Evolutionary conservation across 306 rosid genomes (phyloP), one percentile per base, ranked within the genome.

Genomic region (Pachyrhizus erosus): DNA sequence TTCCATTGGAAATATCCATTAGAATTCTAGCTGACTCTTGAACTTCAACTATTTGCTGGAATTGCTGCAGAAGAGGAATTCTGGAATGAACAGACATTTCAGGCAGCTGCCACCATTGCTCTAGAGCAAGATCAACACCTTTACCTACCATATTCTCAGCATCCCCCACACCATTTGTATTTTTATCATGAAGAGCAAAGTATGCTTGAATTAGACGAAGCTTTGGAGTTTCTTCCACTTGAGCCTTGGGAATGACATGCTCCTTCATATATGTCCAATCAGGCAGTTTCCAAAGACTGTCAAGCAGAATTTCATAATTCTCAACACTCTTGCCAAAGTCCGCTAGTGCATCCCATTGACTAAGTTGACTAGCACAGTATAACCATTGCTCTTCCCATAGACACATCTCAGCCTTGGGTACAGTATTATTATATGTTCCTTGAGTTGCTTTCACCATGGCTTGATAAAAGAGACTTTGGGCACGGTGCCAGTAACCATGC

Each of bases 381-480:
- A 93, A 86, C 99, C 99, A 96, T 74, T 96, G 99, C 86, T 93
- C 99, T 89, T 96, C 99, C 99, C 99, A 96, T 20, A 96, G 94
- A 87, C 99, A 96, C 99, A 96, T 96, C 92, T 96, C 99, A 70
- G 99, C 97, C 91, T 96, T 96, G 4, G 99, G 97, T 46, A 93
- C 98, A 13, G 97, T 84, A 80, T 93, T 96, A 79, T 91, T 96
- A 82, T 92, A 93, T 23, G 97, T 96, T 78, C 99, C 99, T 91
- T 96, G 99, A 80, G 99, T 91, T 46, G 99, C 97, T 91, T 96
- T 96, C 55, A 96, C 92, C 99, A 96, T 96, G 69, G 97, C 98
- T 86, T 96, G 99, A 86, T 91, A 96, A 84, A 96, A 96, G 79
- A 96, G 98, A 84, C 93, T 93, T 87, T 96, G 99, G 84, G 99